These are phyloP conservation scores for Candida anglica DNA, from an alignment of 805 yeast species.

Conservation along the genomic window DNA sequence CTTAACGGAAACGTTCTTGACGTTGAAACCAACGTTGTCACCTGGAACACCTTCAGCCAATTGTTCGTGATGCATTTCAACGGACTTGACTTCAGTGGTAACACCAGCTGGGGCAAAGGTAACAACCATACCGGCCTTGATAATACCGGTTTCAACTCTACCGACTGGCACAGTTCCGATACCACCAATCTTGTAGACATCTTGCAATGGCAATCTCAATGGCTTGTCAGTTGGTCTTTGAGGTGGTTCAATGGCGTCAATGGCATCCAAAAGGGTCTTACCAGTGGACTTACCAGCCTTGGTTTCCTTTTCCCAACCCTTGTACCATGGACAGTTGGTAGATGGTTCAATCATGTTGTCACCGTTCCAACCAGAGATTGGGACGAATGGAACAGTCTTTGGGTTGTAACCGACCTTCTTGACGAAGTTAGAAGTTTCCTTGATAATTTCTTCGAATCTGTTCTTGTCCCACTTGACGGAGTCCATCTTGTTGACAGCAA, in stretches of 20 bases:
- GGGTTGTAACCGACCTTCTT: conserved; percentile 84
- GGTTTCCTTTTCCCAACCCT: conserved; percentile 82
- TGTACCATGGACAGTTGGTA: conserved; percentile 81
- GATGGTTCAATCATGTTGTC: conserved; percentile 88
- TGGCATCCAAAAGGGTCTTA: conserved; percentile 80
- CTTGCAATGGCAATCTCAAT: conserved; percentile 85
- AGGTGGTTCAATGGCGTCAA: conserved; percentile 80
- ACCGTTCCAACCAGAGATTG: conserved; percentile 91
- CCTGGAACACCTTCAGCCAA: conserved; percentile 80
- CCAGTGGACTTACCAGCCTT: conserved; percentile 66
- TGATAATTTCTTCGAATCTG: conserved; percentile 74
- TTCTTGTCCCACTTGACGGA: conserved; percentile 82
- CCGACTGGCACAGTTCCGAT: conserved; percentile 92
- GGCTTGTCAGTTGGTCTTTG: conserved; percentile 81
- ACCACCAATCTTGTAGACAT: conserved; percentile 92
- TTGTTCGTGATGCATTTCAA: conserved; percentile 84
- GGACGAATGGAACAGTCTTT: conserved; percentile 81
- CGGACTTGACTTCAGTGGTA: conserved; percentile 86
- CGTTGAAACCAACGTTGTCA: conserved; percentile 89
- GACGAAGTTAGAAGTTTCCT: conserved; percentile 77
- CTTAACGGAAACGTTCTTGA: conserved; percentile 85
- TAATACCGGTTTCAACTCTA: conserved; percentile 89
- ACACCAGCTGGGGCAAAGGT: conserved; percentile 89
- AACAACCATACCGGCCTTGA: conserved; percentile 89
- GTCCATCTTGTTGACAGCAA: conserved; percentile 95